Conservation (phyloP, 768 basidiomycete species). For the Mycena pura region DNA sequence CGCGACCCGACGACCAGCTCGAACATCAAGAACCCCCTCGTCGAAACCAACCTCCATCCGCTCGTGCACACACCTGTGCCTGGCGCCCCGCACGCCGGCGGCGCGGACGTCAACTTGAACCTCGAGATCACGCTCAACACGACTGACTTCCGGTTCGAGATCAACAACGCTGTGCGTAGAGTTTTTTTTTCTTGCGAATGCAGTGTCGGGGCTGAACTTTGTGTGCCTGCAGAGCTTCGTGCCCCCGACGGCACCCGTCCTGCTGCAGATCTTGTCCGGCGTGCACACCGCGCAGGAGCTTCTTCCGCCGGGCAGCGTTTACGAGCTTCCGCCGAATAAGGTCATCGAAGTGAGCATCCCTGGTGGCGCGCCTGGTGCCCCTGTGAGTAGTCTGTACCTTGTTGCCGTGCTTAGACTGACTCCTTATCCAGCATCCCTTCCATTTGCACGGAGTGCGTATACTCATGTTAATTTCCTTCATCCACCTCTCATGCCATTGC, state of each 20-base stretch:
- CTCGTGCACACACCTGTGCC: conserved; percentile 33
- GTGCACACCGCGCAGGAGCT: conserved; percentile 34
- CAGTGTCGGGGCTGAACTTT: background rate
- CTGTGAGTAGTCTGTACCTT: background rate
- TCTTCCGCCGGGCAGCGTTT: conserved; percentile 27
- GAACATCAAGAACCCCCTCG: conserved; percentile 41
- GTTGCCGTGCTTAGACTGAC: background rate
- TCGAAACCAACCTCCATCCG: conserved; percentile 37
- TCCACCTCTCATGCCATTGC: background rate
- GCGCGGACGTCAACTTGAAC: conserved; percentile 44
- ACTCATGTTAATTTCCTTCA: background rate
- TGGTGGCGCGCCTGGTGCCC: conserved; percentile 2
- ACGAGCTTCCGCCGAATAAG: conserved; percentile 9
- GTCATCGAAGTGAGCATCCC: conserved; percentile 11
- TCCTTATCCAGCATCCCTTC: background rate
- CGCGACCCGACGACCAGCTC: conserved; percentile 45
- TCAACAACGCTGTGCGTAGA: background rate
- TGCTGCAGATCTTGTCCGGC: conserved; percentile 34
- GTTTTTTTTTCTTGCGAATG: too few species aligned
- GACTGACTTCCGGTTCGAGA: background rate
- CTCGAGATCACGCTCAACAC: conserved; percentile 22
- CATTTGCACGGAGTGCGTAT: conserved; percentile 7
- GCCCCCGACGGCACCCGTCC: conserved; percentile 1
- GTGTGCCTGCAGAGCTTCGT: background rate
- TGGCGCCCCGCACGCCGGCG: conserved; percentile 41